These are phyloP conservation scores for Neurospora hispaniola DNA, from an alignment of 495 filamentous ascomycete genomes.

Conservation along the genomic window DNA sequence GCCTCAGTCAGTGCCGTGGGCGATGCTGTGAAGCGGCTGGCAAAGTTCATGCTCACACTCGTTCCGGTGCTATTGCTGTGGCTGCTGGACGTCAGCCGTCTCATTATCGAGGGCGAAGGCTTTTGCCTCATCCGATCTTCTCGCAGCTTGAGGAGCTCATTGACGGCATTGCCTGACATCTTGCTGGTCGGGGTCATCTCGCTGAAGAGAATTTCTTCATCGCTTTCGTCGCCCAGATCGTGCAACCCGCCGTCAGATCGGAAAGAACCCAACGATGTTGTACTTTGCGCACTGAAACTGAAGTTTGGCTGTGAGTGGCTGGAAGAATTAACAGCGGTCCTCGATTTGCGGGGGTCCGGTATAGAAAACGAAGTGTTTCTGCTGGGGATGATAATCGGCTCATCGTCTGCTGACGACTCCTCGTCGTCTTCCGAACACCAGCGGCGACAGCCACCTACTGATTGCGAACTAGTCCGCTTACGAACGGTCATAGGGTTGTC, in stretches of 20 bases:
- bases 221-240: slow-evolving; percentile 34
- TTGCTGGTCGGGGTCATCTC: slow-evolving; percentile 21
- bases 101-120: slow-evolving; percentile 24
- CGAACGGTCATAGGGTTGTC: slow-evolving; percentile 20
- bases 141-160: slow-evolving; percentile 63
- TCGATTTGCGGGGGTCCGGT: slow-evolving; percentile 38
- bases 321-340: slow-evolving; percentile 37
- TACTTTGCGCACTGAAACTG: slow-evolving; percentile 35
- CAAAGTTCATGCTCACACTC: slow-evolving; percentile 9
- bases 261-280: slow-evolving; percentile 22
- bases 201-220: slow-evolving; percentile 47
- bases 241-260: slow-evolving; percentile 18
- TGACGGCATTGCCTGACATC: slow-evolving; percentile 33
- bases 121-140: slow-evolving; percentile 50
- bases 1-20: slow-evolving; percentile 60
- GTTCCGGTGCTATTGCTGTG: slow-evolving; percentile 4
- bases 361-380: slow-evolving; percentile 51
- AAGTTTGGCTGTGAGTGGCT: slow-evolving; percentile 36
- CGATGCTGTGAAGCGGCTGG: slow-evolving; percentile 30
- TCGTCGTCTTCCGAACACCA: slow-evolving; percentile 35
- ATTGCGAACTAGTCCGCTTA: slow-evolving; percentile 22
- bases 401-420: slow-evolving; percentile 51
- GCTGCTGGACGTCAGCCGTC: slow-evolving; percentile 5
- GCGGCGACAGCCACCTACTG: slow-evolving; percentile 9
- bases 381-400: slow-evolving; percentile 55